Percentiles rank a stretch among this genome's conserved stretches.
Evolutionary conservation across 2,329 filamentous ascomycete genomes (phyloP).

Genomic region (Alternaria sp.): DNA sequence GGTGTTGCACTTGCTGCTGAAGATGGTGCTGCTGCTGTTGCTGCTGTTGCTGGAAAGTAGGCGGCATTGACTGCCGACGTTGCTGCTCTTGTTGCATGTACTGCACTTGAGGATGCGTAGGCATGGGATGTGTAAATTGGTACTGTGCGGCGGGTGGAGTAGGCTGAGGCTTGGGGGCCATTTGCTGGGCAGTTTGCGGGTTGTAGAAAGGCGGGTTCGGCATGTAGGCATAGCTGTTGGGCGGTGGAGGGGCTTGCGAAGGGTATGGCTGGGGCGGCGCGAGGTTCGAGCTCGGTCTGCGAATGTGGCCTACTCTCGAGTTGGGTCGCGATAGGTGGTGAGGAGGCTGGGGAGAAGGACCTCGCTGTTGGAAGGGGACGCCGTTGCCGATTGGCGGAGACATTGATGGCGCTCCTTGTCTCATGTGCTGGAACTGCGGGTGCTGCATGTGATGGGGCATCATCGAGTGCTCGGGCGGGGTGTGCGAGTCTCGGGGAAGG

Average conservation of each 20-base stretch:
- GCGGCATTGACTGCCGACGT: constrained; percentile 74
- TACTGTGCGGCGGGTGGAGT: constrained; percentile 54
- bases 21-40: constrained; percentile 68
- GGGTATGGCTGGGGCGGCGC: constrained; percentile 69
- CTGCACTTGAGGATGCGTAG: constrained; percentile 63
- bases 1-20: constrained; percentile 52
- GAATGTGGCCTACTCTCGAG: constrained; percentile 77
- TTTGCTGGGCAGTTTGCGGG: constrained; percentile 63
- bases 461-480: constrained; percentile 69
- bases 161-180: constrained; percentile 52
- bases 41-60: constrained; percentile 70
- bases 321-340: constrained; percentile 74
- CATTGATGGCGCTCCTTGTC: constrained; percentile 82
- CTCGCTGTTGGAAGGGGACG: constrained; percentile 74
- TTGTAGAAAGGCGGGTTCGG: constrained; percentile 88
- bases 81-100: constrained; percentile 80
- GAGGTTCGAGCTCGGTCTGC: constrained; percentile 77
- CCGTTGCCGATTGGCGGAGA: constrained; percentile 85
- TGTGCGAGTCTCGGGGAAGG: constrained; percentile 72
- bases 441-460: constrained; percentile 58
- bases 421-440: constrained; percentile 77
- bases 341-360: constrained; percentile 82
- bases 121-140: constrained; percentile 55
- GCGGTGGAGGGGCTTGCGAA: constrained; percentile 67
- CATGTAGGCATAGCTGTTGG: constrained; percentile 82